Evolutionary conservation across 2,329 filamentous ascomycete species (phyloP).

Genomic region (Penicillium polonicum): DNA sequence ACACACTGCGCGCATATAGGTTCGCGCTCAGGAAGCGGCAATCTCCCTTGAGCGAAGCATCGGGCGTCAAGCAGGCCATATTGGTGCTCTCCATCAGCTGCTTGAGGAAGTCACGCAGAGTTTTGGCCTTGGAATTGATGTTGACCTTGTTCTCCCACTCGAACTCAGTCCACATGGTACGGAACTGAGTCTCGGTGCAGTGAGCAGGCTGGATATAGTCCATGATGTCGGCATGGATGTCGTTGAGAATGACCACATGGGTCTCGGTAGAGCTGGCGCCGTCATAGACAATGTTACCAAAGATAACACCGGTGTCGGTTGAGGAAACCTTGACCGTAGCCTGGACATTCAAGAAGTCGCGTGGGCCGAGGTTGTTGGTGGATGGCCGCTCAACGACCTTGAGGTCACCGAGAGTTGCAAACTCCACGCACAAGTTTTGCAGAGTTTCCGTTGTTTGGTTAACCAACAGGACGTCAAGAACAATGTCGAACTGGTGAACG

Average conservation of each 20-base stretch:
- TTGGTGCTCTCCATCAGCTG: slow-evolving; percentile 97
- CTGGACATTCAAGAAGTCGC: slow-evolving; percentile 98
- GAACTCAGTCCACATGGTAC: slow-evolving; percentile 99
- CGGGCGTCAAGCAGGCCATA: slow-evolving; percentile 96
- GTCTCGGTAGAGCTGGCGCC: slow-evolving; percentile 88
- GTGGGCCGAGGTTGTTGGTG: slow-evolving; percentile 90
- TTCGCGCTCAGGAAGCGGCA: slow-evolving; percentile 98
- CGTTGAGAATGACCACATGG: slow-evolving; percentile 96
- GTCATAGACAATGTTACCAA: slow-evolving; percentile 97
- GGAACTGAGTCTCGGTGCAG: slow-evolving; percentile 96
- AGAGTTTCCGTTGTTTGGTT: slow-evolving; percentile 97
- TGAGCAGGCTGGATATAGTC: slow-evolving; percentile 98
- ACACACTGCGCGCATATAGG: slow-evolving; percentile 92
- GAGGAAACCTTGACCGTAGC: slow-evolving; percentile 98
- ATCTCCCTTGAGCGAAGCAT: slow-evolving; percentile 93
- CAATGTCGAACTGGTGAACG: slow-evolving; percentile 97
- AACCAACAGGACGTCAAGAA: slow-evolving; percentile 91
- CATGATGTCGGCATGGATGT: slow-evolving; percentile 99
- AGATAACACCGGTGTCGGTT: slow-evolving; percentile 97
- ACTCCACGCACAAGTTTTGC: slow-evolving; percentile 95
- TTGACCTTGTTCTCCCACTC: slow-evolving; percentile 99
- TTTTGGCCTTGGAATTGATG: slow-evolving; percentile 96
- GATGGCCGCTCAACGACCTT: slow-evolving; percentile 97
- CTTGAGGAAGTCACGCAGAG: slow-evolving; percentile 84
- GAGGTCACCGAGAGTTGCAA: slow-evolving; percentile 94